Evolutionary conservation across 1,284 basidiomycete species (phyloP), one percentile per base, ranked within the genome.

Genomic region (Cystodermella granulosa): DNA sequence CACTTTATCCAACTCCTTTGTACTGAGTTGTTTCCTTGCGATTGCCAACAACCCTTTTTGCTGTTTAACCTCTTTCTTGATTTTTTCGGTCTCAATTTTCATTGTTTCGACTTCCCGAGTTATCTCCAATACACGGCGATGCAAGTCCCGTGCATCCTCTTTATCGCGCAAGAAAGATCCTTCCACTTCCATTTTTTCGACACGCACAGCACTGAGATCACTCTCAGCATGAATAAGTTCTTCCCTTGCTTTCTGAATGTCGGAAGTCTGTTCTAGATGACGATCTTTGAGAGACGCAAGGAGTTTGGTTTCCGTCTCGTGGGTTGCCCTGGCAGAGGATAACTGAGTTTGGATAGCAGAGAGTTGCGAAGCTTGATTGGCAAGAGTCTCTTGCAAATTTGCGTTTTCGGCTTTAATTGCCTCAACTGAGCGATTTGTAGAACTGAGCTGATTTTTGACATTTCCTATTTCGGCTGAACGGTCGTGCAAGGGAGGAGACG

Each of bases 11-110:
- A 75, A 72, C 66, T 98, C 94, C 42, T 90, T 87, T 1, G 87
- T 83, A 14, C 79, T 80, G 18, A 98, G 73, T 69, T 98, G 96
- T 69, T 98, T 98, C 73, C 87, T 87, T 7, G 90, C 87, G 62
- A 98, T 96, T 3, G 93, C 92, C 14, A 94, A 76, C 47, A 96
- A 74, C 13, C 95, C 96, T 66, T 93, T 96, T 68, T 98, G 93
- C 63, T 96, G 91, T 61, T 96, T 86, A 1, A 89, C 90, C 42
- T 98, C 93, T 69, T 93, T 97, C 72, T 84, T 92, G 39, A 83
- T 66, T 70, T 91, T 94, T 65, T 98, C 96, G 35, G 93, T 71
- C 53, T 88, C 82, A 7, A 70, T 74, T 68, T 88, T 93, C 46
- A 88, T 65, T 6, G 69, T 65, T 38, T 85, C 81, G 36, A 84